Evolutionary conservation across 345 rosid genomes (phyloP).

Genomic region (Populus nigra): DNA sequence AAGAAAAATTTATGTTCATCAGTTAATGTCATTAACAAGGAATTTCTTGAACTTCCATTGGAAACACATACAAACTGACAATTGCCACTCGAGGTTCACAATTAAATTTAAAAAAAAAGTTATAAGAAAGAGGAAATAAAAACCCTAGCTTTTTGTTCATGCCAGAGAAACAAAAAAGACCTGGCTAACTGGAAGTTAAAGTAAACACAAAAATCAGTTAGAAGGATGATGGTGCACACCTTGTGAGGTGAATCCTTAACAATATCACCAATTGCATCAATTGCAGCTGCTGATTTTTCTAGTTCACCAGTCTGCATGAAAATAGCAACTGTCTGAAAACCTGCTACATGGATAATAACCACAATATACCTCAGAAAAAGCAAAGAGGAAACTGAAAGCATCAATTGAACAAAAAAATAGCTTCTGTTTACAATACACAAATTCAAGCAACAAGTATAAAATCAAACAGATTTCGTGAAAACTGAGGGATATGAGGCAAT

Average conservation of each 20-base stretch:
- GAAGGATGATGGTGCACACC: slow-evolving; percentile 39
- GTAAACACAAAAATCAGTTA: neutral
- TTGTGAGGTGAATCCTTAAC: slow-evolving; percentile 72
- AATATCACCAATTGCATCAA: slow-evolving; percentile 36
- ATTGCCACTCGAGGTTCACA: neutral
- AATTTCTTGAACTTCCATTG: neutral
- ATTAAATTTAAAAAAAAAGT: neutral
- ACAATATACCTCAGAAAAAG: slow-evolving; percentile 76
- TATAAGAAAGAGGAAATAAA: neutral
- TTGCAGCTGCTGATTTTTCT: slow-evolving; percentile 49
- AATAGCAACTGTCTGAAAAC: slow-evolving; percentile 98
- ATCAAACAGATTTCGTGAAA: neutral
- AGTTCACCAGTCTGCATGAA: slow-evolving; percentile 94
- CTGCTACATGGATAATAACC: slow-evolving; percentile 87
- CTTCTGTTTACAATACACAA: neutral
- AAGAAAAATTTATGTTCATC: neutral
- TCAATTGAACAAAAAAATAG: neutral
- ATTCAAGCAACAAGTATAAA: neutral
- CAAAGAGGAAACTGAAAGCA: slow-evolving; percentile 22
- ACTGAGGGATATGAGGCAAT: neutral
- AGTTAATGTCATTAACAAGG: neutral
- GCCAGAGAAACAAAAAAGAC: neutral
- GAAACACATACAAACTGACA: neutral
- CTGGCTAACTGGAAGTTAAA: neutral
- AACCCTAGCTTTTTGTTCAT: neutral